Percentiles rank a stretch among this genome's conserved stretches.
These are phyloP conservation scores for Rhodotorula glutinis DNA, from an alignment of 1,284 basidiomycete genomes.

Conservation along the genomic window DNA sequence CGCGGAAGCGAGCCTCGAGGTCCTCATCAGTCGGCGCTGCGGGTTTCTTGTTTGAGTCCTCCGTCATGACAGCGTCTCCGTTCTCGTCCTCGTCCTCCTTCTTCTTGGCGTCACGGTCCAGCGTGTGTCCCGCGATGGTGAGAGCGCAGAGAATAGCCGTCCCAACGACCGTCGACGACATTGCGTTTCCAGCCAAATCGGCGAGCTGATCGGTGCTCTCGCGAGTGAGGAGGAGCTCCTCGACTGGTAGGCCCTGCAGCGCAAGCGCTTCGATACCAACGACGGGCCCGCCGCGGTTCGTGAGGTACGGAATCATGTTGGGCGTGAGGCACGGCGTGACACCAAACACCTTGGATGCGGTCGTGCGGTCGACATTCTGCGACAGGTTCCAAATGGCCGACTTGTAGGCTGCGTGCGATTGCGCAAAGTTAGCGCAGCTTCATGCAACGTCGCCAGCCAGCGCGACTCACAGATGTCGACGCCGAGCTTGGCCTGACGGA, in stretches of 20 bases:
- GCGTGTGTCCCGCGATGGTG: conserved; percentile 61
- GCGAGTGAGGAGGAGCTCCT: conserved; percentile 83
- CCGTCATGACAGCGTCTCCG: conserved; percentile 48
- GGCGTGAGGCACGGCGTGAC: conserved; percentile 72
- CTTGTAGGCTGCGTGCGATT: conserved; percentile 22
- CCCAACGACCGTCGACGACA: conserved; percentile 94
- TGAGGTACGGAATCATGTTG: conserved; percentile 93
- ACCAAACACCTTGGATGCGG: conserved; percentile 27
- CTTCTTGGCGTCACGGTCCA: conserved; percentile 55
- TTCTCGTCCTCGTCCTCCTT: conserved; percentile 55
- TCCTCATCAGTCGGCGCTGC: conserved; percentile 56
- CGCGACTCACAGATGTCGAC: conserved; percentile 64
- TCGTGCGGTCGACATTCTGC: conserved; percentile 69
- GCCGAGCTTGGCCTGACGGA: conserved; percentile 75
- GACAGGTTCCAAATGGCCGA: conserved; percentile 88
- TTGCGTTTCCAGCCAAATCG: conserved; percentile 92
- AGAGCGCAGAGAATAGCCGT: conserved; percentile 82
- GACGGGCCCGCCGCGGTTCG: conserved; percentile 94
- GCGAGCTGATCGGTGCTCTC: conserved; percentile 91
- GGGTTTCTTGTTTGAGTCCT: conserved; percentile 42
- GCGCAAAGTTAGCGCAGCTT: neutral
- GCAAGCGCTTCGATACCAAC: conserved; percentile 87
- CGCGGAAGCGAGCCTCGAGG: conserved; percentile 61
- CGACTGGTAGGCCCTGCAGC: conserved; percentile 87
- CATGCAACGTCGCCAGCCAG: neutral